Base-by-base conservation (phyloP, 1,139 yeast genomes). In the Sugiyamaella neomexicana region DNA sequence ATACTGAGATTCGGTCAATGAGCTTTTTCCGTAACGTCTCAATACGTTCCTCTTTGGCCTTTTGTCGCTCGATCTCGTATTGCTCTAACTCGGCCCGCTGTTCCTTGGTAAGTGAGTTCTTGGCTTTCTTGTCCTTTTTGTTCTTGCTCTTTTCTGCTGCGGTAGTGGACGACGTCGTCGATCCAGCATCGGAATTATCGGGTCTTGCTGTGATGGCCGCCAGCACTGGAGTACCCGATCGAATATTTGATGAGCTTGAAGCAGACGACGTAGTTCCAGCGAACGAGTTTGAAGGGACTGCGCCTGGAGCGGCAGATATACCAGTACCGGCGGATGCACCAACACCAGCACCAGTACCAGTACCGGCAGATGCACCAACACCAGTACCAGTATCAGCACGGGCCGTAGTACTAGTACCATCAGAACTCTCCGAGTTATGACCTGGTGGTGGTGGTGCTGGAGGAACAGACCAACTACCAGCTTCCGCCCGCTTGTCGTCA, bases 11-110 rank as follows among this genome's bases (percentile, higher is more conserved):
- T 61, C 85, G 79, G 52, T 85, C 83, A 39, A 83, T 70, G 58
- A 93, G 78, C 63, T 81, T 86, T 63, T 82, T 75, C 15, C 85
- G 77, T 54, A 93, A 77, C 47, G 79, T 82, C 49, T 79, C 77
- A 53, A 89, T 82, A 56, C 89, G 85, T 66, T 86, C 90, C 58
- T 84, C 82, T 66, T 86, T 86, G 65, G 84, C 87, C 59, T 75
- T 68, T 56, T 82, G 75, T 59, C 90, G 83, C 69, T 90, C 96
- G 64, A 85, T 87, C 65, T 90, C 97, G 56, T 82, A 81, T 67
- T 85, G 82, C 55, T 85, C 91, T 59, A 87, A 71, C 66, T 89
- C 89, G 55, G 80, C 84, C 61, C 81, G 78, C 65, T 78, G 77
- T 55, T 73, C 72, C 55, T 76, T 79, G 47, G 68, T 61, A 31